These are phyloP conservation scores for Taphrina sp. DNA, from an alignment of 1,139 yeast genomes.

Conservation along the genomic window DNA sequence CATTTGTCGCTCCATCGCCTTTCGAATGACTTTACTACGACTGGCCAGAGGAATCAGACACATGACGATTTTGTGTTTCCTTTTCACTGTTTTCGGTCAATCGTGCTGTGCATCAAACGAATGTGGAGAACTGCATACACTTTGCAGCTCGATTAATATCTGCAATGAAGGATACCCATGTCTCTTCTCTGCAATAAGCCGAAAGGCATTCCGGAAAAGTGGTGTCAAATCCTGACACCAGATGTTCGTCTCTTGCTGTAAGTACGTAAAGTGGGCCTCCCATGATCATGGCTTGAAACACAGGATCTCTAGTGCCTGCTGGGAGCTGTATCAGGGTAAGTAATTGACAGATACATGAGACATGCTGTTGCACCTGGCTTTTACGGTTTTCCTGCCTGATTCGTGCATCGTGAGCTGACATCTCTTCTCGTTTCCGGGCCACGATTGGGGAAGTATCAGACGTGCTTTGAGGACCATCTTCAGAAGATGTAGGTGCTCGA, in stretches of 20 bases:
- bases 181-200: background rate
- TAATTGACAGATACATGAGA: too few species aligned
- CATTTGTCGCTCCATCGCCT: constrained; percentile 6
- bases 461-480: too few species aligned
- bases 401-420: too few species aligned
- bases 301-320: constrained; percentile 13
- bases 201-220: constrained; percentile 2
- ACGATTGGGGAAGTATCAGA: too few species aligned
- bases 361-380: too few species aligned
- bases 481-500: too few species aligned
- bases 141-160: constrained; percentile 16
- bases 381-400: too few species aligned
- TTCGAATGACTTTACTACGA: background rate
- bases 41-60: constrained; percentile 1
- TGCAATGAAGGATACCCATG: constrained; percentile 10
- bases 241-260: constrained; percentile 2
- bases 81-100: constrained; percentile 16
- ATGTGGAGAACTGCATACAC: background rate
- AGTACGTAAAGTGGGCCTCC: background rate
- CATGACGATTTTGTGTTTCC: constrained; percentile 12
- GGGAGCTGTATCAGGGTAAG: too few species aligned
- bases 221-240: constrained; percentile 6
- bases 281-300: background rate
- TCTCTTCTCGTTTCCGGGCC: too few species aligned
- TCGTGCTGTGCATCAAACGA: too few species aligned